These are phyloP conservation scores for Yamadazyma diddensiae DNA, from an alignment of 1,139 yeast species.

Conservation along the genomic window DNA sequence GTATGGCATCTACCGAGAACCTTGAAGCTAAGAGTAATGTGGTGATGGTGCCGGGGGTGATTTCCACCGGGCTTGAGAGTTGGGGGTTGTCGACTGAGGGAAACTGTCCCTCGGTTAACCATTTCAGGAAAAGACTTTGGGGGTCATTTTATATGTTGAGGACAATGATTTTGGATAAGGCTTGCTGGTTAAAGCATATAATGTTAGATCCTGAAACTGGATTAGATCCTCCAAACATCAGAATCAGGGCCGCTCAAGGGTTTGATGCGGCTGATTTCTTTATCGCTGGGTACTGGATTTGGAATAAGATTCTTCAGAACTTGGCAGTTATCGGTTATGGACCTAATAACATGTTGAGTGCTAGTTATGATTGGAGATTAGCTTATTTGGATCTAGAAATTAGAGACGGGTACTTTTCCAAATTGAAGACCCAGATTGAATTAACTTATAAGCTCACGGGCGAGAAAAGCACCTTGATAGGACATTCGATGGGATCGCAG, in stretches of 20 bases:
- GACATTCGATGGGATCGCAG: constrained; percentile 98
- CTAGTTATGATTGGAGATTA: constrained; percentile 94
- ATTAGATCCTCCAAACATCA: constrained; percentile 80
- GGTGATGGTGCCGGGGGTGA: constrained; percentile 92
- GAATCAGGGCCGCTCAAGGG: constrained; percentile 88
- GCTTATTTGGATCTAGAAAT: constrained; percentile 84
- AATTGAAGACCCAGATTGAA: constrained; percentile 73
- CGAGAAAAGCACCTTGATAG: constrained; percentile 72
- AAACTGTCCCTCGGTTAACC: constrained; percentile 74
- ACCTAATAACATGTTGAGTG: constrained; percentile 84
- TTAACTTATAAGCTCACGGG: constrained; percentile 47
- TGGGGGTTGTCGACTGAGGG: constrained; percentile 73
- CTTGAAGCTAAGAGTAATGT: constrained; percentile 68
- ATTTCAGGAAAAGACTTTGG: constrained; percentile 91
- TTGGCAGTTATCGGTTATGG: constrained; percentile 93
- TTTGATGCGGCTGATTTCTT: constrained; percentile 97
- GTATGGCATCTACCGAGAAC: constrained; percentile 52
- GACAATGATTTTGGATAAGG: constrained; percentile 86
- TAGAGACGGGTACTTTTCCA: constrained; percentile 81
- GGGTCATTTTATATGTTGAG: constrained; percentile 94
- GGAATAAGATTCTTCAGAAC: constrained; percentile 93
- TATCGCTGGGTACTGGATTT: constrained; percentile 97
- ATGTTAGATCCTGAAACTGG: constrained; percentile 91
- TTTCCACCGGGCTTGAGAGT: constrained; percentile 90
- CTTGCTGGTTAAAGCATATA: constrained; percentile 90